Percentiles rank a stretch among this genome's conserved stretches.
Conservation (phyloP, 83 land plant species). For the Larix sibirica region DNA sequence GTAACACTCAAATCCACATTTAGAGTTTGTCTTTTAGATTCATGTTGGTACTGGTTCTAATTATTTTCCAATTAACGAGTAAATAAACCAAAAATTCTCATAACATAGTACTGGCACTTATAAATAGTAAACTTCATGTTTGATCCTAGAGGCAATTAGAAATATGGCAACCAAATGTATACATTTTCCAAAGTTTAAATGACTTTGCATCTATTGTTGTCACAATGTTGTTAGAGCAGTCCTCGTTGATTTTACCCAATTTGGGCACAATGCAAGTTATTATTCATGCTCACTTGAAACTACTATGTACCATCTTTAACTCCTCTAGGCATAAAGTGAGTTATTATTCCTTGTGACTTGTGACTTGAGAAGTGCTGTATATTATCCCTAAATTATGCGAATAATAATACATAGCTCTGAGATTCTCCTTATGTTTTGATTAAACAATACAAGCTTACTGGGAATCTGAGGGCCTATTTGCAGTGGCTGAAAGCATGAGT, state of each 20-base stretch:
- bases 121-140: constrained; percentile 4
- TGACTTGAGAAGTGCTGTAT: not conserved
- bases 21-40: not conserved
- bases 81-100: not conserved
- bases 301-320: not conserved
- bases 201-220: not conserved
- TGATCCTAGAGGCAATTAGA: not conserved
- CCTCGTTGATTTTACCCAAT: not conserved
- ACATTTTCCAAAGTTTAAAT: not conserved
- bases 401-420: not conserved
- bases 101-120: too few species aligned
- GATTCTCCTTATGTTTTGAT: not conserved
- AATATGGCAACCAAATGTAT: not conserved
- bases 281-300: not conserved
- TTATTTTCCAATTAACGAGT: not conserved
- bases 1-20: not conserved
- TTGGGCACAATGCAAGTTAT: not conserved
- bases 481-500: not conserved
- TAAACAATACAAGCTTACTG: not conserved
- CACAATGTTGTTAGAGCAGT: not conserved
- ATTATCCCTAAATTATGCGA: not conserved
- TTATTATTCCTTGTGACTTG: not conserved
- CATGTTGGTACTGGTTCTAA: not conserved
- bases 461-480: not conserved
- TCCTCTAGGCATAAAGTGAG: not conserved